Evolutionary conservation across 2,329 filamentous ascomycete genomes (phyloP).

Genomic region (Cytospora schulzeri): DNA sequence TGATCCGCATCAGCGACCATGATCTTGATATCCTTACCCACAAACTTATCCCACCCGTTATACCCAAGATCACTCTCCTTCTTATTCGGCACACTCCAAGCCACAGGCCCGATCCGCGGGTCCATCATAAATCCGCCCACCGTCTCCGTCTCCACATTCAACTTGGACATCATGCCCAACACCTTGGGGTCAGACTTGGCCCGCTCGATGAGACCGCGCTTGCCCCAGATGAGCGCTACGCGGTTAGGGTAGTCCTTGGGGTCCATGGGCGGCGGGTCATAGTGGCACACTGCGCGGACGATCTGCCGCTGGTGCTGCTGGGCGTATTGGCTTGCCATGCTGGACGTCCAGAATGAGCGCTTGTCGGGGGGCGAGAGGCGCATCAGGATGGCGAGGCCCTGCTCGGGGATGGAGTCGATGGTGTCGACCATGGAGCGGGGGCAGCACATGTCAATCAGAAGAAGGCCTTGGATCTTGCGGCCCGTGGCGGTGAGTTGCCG

Average conservation of each 20-base stretch:
- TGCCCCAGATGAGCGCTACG: slow-evolving; percentile 21
- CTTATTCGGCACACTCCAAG: slow-evolving; percentile 23
- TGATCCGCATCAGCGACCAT: slow-evolving; percentile 23
- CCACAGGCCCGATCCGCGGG: slow-evolving; percentile 19
- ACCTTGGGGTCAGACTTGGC: slow-evolving; percentile 23
- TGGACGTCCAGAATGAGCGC: slow-evolving; percentile 19
- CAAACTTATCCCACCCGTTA: slow-evolving; percentile 25
- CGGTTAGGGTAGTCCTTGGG: slow-evolving; percentile 11
- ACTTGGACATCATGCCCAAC: slow-evolving; percentile 21
- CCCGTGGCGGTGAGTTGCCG: slow-evolving; percentile 29
- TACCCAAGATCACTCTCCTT: slow-evolving; percentile 21
- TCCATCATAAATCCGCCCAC: slow-evolving; percentile 27
- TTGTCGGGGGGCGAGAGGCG: slow-evolving; percentile 19
- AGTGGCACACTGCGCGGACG: slow-evolving; percentile 25
- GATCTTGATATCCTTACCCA: slow-evolving; percentile 20
- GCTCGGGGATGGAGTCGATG: slow-evolving; percentile 22
- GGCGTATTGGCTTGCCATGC: slow-evolving; percentile 21
- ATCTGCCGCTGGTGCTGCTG: slow-evolving; percentile 24
- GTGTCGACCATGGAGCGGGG: slow-evolving; percentile 24
- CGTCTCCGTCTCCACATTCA: slow-evolving; percentile 17
- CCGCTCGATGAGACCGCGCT: slow-evolving; percentile 18
- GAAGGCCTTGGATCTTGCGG: slow-evolving; percentile 29
- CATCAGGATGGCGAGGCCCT: slow-evolving; percentile 20
- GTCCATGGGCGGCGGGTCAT: slow-evolving; percentile 17
- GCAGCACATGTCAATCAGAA: slow-evolving; percentile 33